Evolutionary conservation across 192 early-diverging fungal genomes (phyloP), one percentile per base, ranked within the genome.

Genomic region (Linnemannia hyalina): DNA sequence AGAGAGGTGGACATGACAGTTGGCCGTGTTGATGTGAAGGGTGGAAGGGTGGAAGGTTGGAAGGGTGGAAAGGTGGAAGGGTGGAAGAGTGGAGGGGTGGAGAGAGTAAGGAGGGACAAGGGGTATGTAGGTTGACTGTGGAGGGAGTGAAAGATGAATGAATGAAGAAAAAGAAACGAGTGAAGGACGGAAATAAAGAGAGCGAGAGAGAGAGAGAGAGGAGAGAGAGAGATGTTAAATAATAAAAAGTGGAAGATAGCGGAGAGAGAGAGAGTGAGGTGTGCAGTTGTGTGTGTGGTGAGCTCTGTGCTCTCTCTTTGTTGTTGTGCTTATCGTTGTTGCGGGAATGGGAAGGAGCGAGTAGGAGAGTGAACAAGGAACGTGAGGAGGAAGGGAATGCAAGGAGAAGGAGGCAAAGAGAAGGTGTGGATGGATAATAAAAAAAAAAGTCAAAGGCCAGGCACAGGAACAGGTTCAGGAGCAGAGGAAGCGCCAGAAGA

Each of bases 1-100:
- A 92, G 73, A 38, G 90, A 80, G 26, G 91, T 82, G 74, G 86
- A 83, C 89, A 89, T 89, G 70, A 55, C 15, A 40, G 40, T 10
- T 22, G 22, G 40, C 18, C 18, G 49, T 49, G 49, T 18, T 52
- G 49, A 15, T 52, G 38, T 41, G 36, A 23, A 38, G 40, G 10
- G 4, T n/a, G 8, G 32, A 65, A 18, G 70, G 40, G 40, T 26
- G 0, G 70, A 26, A 8, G 70, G 40, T 5, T 42, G 0, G 70
- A 26, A 8, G 70, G 40, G 23, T 42, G 0, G 70, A 26, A 2
- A 22, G 41, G n/a, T n/a, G n/a, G n/a, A n/a, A n/a, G n/a, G n/a
- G n/a, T n/a, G n/a, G n/a, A n/a, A n/a, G n/a, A n/a, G n/a, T n/a
- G n/a, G 29, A 63, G 6, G 70, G 40, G 22, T 42, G 0, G 70